These are phyloP conservation scores for Tympanopsis confertula DNA, from an alignment of 2,329 filamentous ascomycete genomes.

Conservation along the genomic window DNA sequence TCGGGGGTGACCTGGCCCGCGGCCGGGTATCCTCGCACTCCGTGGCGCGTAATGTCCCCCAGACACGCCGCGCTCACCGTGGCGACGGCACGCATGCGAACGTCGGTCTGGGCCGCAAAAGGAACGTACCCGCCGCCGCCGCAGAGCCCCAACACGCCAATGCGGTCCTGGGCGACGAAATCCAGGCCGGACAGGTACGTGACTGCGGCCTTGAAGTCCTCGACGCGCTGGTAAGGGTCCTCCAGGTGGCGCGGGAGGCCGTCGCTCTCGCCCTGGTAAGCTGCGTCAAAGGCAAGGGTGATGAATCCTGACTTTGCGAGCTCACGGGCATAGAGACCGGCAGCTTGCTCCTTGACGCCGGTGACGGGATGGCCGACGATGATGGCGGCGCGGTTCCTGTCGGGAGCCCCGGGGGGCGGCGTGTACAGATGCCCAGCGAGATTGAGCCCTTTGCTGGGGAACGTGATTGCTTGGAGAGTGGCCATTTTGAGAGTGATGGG, in stretches of 20 bases:
- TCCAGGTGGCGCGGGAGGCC: conserved; percentile 23
- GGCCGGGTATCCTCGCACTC: conserved; percentile 3
- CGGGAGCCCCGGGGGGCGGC: not conserved
- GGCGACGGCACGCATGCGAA: conserved; percentile 23
- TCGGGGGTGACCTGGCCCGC: not conserved
- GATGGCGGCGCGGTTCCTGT: conserved; percentile 7
- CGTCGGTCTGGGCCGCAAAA: conserved; percentile 20
- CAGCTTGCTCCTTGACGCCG: conserved; percentile 24
- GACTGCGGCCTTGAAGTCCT: conserved; percentile 21
- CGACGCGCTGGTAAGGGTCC: conserved; percentile 21
- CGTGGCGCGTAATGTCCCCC: conserved; percentile 14
- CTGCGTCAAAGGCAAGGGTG: conserved; percentile 21
- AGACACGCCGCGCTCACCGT: conserved; percentile 16
- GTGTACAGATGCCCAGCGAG: conserved; percentile 1
- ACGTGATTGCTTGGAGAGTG: no score
- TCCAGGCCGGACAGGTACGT: conserved; percentile 16
- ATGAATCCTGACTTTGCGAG: conserved; percentile 19
- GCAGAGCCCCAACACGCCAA: conserved; percentile 25
- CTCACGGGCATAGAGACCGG: conserved; percentile 15
- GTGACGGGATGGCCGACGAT: conserved; percentile 17
- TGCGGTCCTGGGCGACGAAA: conserved; percentile 17
- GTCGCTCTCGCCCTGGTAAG: conserved; percentile 21
- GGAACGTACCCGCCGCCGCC: conserved; percentile 21
- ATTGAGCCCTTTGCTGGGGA: conserved; percentile 1
- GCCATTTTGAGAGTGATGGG: no score